Conservation (phyloP, 2,329 filamentous ascomycete genomes). For the Pleomassaria siparia region DNA sequence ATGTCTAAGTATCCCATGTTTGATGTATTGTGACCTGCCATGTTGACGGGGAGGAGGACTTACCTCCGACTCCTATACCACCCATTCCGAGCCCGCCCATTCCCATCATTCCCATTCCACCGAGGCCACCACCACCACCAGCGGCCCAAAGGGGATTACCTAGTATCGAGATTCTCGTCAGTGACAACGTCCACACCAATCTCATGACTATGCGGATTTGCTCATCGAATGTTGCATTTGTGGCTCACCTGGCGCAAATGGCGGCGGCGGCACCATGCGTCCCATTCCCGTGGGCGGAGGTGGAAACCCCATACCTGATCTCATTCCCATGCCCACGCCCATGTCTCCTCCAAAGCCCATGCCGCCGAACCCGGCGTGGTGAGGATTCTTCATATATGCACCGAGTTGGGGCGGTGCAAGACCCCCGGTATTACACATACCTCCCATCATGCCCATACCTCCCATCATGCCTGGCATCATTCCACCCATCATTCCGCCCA, state of each 20-base stretch:
- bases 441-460: not conserved
- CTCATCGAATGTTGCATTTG: too few relatives aligned
- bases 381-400: constrained; percentile 9
- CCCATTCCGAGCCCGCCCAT: constrained; percentile 2
- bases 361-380: constrained; percentile 23
- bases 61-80: too few relatives aligned
- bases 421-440: not conserved
- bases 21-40: too few relatives aligned
- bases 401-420: constrained; percentile 2
- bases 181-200: too few relatives aligned
- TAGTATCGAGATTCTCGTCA: too few relatives aligned
- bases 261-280: constrained; percentile 1
- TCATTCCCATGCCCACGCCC: not conserved
- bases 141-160: constrained; percentile 5
- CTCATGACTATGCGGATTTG: too few relatives aligned
- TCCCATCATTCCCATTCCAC: too few relatives aligned
- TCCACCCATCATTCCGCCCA: constrained; percentile 4
- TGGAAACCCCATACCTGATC: not conserved
- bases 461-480: constrained; percentile 15
- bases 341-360: constrained; percentile 2
- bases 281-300: not conserved
- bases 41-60: too few relatives aligned
- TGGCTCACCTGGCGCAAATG: constrained; percentile 6
- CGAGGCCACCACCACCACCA: not conserved
- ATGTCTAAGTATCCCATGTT: too few relatives aligned